These are phyloP conservation scores for Neofusicoccum sp. DNA, from an alignment of 2,329 filamentous ascomycete species.

Conservation along the genomic window DNA sequence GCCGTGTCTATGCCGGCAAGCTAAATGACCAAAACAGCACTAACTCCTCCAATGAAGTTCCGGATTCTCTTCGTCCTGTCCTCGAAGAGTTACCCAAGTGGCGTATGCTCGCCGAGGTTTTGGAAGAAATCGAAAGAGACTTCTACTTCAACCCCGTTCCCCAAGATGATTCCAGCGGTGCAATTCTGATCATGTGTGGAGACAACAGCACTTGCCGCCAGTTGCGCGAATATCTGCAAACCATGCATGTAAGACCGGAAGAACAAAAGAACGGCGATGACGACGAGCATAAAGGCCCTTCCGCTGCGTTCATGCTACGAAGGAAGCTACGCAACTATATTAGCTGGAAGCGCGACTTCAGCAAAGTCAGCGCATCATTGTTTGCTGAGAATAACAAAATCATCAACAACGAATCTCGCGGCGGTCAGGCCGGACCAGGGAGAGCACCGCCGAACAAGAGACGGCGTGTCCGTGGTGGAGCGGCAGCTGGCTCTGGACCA, in stretches of 20 bases:
- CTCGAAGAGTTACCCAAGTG: slow-evolving; percentile 96
- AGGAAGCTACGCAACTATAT: slow-evolving; percentile 83
- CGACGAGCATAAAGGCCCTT: slow-evolving; percentile 55
- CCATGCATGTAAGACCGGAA: slow-evolving; percentile 71
- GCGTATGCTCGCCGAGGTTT: slow-evolving; percentile 79
- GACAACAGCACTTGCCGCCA: slow-evolving; percentile 84
- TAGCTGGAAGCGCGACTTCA: slow-evolving; percentile 86
- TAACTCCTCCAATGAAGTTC: slow-evolving; percentile 44
- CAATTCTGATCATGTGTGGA: slow-evolving; percentile 92
- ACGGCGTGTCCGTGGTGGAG: slow-evolving; percentile 78
- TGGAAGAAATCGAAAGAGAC: slow-evolving; percentile 91
- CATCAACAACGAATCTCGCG: slow-evolving; percentile 61
- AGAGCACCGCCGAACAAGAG: slow-evolving; percentile 80
- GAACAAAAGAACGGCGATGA: slow-evolving; percentile 45
- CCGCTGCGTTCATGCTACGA: slow-evolving; percentile 85
- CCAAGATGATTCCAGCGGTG: slow-evolving; percentile 85
- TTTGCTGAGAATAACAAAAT: slow-evolving; percentile 79
- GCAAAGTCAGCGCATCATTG: slow-evolving; percentile 74
- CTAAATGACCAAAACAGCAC: slow-evolving; percentile 55
- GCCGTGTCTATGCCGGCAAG: slow-evolving; percentile 77
- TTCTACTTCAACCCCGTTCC: slow-evolving; percentile 75
- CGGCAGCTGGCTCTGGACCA: slow-evolving; percentile 55
- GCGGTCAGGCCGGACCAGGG: slow-evolving; percentile 52
- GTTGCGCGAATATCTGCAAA: slow-evolving; percentile 85
- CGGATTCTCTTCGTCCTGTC: slow-evolving; percentile 70